These are phyloP conservation scores for Grigorovia humatica DNA, from an alignment of 805 yeast genomes.

Conservation along the genomic window DNA sequence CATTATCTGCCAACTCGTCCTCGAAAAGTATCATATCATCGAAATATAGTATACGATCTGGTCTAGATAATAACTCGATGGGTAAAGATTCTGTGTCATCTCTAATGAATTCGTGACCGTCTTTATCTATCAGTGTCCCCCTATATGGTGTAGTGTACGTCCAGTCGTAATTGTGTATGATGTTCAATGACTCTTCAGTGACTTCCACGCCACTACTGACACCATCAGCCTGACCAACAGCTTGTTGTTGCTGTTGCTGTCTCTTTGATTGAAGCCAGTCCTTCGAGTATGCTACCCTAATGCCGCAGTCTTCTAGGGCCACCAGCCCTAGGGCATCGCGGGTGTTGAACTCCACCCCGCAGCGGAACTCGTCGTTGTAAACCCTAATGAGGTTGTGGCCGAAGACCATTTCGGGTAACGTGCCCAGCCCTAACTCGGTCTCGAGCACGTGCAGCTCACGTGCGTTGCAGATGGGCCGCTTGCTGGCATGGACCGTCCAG, in stretches of 20 bases:
- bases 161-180: slow-evolving; percentile 90
- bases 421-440: slow-evolving; percentile 47
- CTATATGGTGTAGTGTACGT: slow-evolving; percentile 75
- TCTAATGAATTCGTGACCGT: slow-evolving; percentile 12
- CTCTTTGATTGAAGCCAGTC: slow-evolving; percentile 55
- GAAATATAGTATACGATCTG: slow-evolving; percentile 79
- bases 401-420: slow-evolving; percentile 96
- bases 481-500: slow-evolving; percentile 40
- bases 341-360: slow-evolving; percentile 58
- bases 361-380: slow-evolving; percentile 8
- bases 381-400: slow-evolving; percentile 66
- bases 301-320: slow-evolving; percentile 37
- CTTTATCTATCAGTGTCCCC: slow-evolving; percentile 37
- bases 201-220: slow-evolving; percentile 18
- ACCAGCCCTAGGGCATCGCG: slow-evolving; percentile 57
- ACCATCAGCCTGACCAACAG: slow-evolving; percentile 5
- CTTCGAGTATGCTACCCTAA: slow-evolving; percentile 76
- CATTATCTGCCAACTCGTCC: slow-evolving; percentile 95
- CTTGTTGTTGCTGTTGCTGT: slow-evolving; percentile 13
- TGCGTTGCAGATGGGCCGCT: slow-evolving; percentile 69
- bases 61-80: slow-evolving; percentile 51
- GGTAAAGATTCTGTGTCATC: slow-evolving; percentile 44
- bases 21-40: slow-evolving; percentile 86
- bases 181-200: slow-evolving; percentile 38
- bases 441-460: slow-evolving; percentile 63